phyloP scores from a whole-genome alignment of 2,329 filamentous ascomycete genomes.

The Thelonectria rubi region DNA sequence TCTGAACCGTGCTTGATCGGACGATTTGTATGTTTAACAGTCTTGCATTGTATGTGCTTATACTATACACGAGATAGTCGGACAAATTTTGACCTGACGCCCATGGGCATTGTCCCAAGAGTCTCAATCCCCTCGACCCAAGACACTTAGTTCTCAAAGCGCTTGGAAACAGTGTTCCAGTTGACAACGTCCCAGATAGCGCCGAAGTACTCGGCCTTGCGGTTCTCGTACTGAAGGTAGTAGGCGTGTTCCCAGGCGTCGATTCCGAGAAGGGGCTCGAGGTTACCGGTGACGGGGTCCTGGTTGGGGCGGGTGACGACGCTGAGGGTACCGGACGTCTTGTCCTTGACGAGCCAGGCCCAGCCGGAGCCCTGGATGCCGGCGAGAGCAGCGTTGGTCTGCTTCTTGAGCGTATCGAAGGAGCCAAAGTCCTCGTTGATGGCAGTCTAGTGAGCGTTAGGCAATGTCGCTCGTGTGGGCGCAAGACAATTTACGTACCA shows the following conservation, averaged over 20 bases:
- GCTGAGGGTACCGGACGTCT: constrained; percentile 66
- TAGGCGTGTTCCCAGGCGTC: constrained; percentile 98
- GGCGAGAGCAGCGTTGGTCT: constrained; percentile 74
- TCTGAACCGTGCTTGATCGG: background rate
- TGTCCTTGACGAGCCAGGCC: constrained; percentile 86
- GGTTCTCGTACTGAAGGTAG: constrained; percentile 96
- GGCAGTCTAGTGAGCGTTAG: constrained; percentile 51
- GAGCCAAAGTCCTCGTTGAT: constrained; percentile 75
- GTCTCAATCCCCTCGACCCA: constrained; percentile 3
- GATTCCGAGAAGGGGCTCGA: constrained; percentile 83
- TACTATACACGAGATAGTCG: constrained; percentile 32
- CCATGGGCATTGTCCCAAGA: background rate
- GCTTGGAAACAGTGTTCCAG: constrained; percentile 89
- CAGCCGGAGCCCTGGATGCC: constrained; percentile 88
- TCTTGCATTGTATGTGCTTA: constrained; percentile 28
- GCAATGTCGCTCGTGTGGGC: background rate
- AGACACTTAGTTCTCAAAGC: constrained; percentile 63
- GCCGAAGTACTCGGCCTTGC: constrained; percentile 94
- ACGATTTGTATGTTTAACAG: background rate
- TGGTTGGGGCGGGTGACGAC: constrained; percentile 84
- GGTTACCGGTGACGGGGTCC: constrained; percentile 86
- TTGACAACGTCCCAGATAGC: constrained; percentile 96
- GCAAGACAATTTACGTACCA: constrained; percentile 47
- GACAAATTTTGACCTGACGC: constrained; percentile 15
- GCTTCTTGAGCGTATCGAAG: constrained; percentile 69